Base-by-base conservation (phyloP, 2,329 filamentous ascomycete species). In the Claviceps lovelessii region DNA sequence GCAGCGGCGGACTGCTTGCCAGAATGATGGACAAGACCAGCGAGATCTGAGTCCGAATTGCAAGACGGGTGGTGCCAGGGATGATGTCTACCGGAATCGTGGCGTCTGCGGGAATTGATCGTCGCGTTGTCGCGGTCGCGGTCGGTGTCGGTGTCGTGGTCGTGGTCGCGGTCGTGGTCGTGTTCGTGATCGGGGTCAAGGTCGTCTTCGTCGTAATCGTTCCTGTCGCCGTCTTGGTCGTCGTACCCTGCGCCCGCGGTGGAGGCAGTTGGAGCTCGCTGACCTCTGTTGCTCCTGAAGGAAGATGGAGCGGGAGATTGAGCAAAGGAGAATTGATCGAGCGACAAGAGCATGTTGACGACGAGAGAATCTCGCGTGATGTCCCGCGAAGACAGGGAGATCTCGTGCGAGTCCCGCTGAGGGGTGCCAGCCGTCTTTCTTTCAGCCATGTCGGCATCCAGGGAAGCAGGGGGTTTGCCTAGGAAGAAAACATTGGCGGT, bases 331-430 rank as follows among this genome's bases (percentile, higher is more conserved):
- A 91, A 83, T 68, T 91, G 86, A 70, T 95, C 91, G 59, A 98
- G 83, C 45, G 90, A 95, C 60, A 93, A 76, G 57, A 97, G 82
- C 85, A 98, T 93, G 69, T 96, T 95, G 70, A 93, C 86, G 57
- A 98, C 89, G 61, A 98, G 83, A 41, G 90, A 96, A 65, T 95
- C 88, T 61, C 91, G 83, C 45, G 87, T 88, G 59, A 88, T 82
- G 66, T 88, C 81, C 58, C 84, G 77, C 51, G 86, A 81, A 52
- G 84, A 84, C 63, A 95, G 77, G 56, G 88, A 90, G 58, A 96
- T 77, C 68, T 95, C 90, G 74, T 96, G 90, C 51, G 86, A 89
- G 70, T 90, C 84, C 60, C 78, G 73, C 54, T 37, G 31, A 49
- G 68, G 65, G 61, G 59, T 65, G 59, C 59, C 57, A 47, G 62